Percentiles rank a stretch among this genome's conserved stretches.
phyloP scores from a whole-genome alignment of 148 eudicot genomes.

The Rhododendron molle region DNA sequence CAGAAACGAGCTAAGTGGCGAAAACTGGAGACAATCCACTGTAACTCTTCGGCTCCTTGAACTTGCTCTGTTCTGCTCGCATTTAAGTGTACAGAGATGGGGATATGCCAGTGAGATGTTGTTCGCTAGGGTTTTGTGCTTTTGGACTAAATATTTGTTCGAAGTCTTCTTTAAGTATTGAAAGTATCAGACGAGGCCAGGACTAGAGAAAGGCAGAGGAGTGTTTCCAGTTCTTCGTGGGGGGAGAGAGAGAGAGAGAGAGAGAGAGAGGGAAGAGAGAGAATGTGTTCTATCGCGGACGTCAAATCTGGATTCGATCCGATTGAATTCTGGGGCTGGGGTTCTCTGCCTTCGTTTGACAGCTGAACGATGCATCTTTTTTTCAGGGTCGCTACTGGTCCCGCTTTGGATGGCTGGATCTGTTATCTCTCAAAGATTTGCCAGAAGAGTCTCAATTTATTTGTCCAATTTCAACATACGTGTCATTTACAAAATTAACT shows the following conservation, averaged over 20 bases:
- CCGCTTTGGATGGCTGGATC: neutral
- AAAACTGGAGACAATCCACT: constrained; percentile 5
- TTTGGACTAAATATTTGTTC: neutral
- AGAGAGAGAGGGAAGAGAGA: constrained; percentile 36
- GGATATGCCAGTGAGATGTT: neutral
- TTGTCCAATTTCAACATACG: too few relatives aligned
- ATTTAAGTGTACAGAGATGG: neutral
- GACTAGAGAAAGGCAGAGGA: constrained; percentile 2
- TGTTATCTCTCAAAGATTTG: neutral
- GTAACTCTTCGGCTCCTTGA: neutral
- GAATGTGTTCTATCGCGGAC: constrained; percentile 64
- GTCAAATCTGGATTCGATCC: constrained; percentile 66
- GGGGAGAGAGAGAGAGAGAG: constrained; percentile 34
- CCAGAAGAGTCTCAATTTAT: too few relatives aligned
- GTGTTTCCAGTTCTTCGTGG: constrained; percentile 40
- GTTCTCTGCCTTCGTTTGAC: constrained; percentile 11
- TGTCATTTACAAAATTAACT: too few relatives aligned
- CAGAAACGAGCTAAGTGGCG: neutral
- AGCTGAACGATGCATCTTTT: neutral
- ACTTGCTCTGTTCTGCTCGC: constrained; percentile 1
- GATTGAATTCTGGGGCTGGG: constrained; percentile 42
- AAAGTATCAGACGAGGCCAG: neutral
- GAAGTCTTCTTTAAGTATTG: neutral
- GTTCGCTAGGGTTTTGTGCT: neutral
- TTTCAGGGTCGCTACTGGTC: neutral